Base-by-base conservation (phyloP, 1,284 basidiomycete genomes). In the Fomitopsis pinicola region DNA sequence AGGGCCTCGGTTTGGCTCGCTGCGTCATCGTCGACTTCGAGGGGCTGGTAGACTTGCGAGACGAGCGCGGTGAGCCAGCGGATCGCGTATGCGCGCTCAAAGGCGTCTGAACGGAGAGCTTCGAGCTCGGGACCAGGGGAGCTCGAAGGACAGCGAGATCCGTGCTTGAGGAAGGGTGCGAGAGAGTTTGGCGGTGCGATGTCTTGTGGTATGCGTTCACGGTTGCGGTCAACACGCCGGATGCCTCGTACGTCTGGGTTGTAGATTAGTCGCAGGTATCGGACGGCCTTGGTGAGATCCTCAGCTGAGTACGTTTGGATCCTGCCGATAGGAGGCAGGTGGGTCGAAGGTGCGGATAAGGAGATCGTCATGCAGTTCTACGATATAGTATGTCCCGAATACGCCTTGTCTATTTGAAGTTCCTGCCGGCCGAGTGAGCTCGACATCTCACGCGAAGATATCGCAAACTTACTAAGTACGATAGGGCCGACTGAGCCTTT, bases 31-130 rank as follows among this genome's bases (percentile, higher is more conserved):
- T 70, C 69, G 92, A 78, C 2, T 83, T 88, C 22, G 92, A 78
- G 90, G 90, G 94, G 62, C 81, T 82, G 14, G 90, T 79, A 0
- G 72, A 10, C 87, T 81, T 71, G 93, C 91, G 71, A 68, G 28
- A 92, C 74, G 52, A 93, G 78, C 1, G 81, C 73, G 2, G 84
- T 88, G 22, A 94, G 78, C 91, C 91, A 94, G 61, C 82, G 82
- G 14, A 91, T 79, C 0, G 87, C 79, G 65, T 88, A 86, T 0
- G 81, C 72, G 9, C 87, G 81, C 71, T 94, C 91, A 71, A 89
- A 92, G 0, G 76, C 66, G 69, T 92, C 91, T 0, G 74, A 68
- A 42, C 77, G 75, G 26, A 79, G 63, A 0, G 58, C 59, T 14
- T 69, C 69, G 35, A 63, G 61, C 12, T 26, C 30, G 26, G 36